A percentile compares a stretch with the other conserved stretches of the same genome.
phyloP scores from a whole-genome alignment of 192 early-diverging fungal genomes.

The Coemansia sp. region DNA sequence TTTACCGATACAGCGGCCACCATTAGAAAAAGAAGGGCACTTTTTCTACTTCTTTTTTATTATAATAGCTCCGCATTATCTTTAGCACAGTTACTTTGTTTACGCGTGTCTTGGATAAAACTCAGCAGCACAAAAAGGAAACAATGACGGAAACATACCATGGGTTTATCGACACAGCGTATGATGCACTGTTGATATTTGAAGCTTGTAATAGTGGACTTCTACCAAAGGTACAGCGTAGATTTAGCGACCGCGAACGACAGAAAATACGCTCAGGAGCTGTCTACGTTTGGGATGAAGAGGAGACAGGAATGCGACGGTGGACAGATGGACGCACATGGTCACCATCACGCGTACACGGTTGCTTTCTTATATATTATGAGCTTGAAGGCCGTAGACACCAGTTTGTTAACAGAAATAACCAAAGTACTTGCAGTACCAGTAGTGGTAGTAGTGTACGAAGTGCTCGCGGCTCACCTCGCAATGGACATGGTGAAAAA shows the following conservation, averaged over 20 bases:
- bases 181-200: constrained; percentile 85
- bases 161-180: constrained; percentile 81
- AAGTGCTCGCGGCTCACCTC: constrained; percentile 37
- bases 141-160: constrained; percentile 72
- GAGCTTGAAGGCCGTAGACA: constrained; percentile 70
- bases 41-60: neutral
- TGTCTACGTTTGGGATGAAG: constrained; percentile 89
- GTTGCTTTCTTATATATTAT: constrained; percentile 86
- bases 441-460: constrained; percentile 3
- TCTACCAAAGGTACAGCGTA: constrained; percentile 72
- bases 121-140: too few species aligned
- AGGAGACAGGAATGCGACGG: constrained; percentile 84
- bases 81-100: too few species aligned
- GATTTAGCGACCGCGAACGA: constrained; percentile 82
- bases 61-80: neutral
- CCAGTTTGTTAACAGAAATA: constrained; percentile 48
- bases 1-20: too few species aligned
- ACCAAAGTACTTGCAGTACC: neutral
- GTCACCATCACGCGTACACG: constrained; percentile 83
- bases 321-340: constrained; percentile 92
- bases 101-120: too few species aligned
- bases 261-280: constrained; percentile 77
- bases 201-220: constrained; percentile 78
- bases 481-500: constrained; percentile 13
- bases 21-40: neutral